Conservation (phyloP, 495 filamentous ascomycete species). For the Penicillium crystallinum region DNA sequence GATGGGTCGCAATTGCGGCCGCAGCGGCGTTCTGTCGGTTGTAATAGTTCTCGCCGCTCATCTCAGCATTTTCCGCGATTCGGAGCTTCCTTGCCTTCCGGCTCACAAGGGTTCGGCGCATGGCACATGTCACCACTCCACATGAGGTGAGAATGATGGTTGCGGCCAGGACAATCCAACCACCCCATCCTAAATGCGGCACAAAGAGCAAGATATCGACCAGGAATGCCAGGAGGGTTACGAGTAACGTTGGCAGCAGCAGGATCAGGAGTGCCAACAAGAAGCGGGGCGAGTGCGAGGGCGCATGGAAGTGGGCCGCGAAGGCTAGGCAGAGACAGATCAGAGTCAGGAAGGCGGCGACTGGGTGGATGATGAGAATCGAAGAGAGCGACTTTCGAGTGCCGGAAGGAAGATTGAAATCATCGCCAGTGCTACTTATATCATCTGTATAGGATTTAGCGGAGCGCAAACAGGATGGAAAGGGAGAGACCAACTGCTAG, state of each 20-base stretch:
- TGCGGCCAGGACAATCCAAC: conserved; percentile 88
- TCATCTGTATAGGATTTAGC: conserved; percentile 29
- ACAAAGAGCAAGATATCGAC: conserved; percentile 96
- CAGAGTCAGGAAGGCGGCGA: conserved; percentile 81
- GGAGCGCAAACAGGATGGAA: conserved; percentile 9
- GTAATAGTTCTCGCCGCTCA: conserved; percentile 92
- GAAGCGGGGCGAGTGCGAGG: conserved; percentile 89
- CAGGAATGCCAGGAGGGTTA: conserved; percentile 82
- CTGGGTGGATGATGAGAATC: conserved; percentile 87
- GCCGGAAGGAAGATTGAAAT: conserved; percentile 69
- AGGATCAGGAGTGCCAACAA: conserved; percentile 80
- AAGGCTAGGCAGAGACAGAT: conserved; percentile 75
- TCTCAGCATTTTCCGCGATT: conserved; percentile 88
- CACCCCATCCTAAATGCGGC: conserved; percentile 89
- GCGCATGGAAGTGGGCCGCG: conserved; percentile 79
- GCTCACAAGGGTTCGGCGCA: conserved; percentile 89
- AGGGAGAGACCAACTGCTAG: conserved; percentile 59
- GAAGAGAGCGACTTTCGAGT: conserved; percentile 83
- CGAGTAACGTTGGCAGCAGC: conserved; percentile 75
- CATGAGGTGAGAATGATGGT: conserved; percentile 81
- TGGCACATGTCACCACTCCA: conserved; percentile 88
- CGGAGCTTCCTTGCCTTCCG: conserved; percentile 87
- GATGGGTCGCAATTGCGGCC: conserved; percentile 31
- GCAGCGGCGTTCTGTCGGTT: conserved; percentile 58
- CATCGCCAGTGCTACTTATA: conserved; percentile 37